Evolutionary conservation across 1,139 yeast genomes (phyloP).

Genomic region (Suhomyces panamericanus): DNA sequence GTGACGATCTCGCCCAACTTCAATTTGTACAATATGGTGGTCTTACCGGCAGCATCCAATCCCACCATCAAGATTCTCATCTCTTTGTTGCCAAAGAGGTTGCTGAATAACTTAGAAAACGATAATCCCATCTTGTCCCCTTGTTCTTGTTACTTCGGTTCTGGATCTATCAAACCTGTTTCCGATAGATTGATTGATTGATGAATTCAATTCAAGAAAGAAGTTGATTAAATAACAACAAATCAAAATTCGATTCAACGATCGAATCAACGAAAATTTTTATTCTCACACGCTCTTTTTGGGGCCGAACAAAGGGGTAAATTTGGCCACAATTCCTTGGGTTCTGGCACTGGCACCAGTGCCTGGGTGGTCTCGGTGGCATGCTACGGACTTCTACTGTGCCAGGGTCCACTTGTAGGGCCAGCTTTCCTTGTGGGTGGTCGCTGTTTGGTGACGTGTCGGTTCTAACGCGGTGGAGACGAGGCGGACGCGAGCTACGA

Average conservation of each 20-base stretch:
- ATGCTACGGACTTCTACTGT: no score
- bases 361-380: not conserved
- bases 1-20: slow-evolving; percentile 92
- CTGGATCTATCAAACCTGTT: slow-evolving; percentile 7
- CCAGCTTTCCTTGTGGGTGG: not conserved
- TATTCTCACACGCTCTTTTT: slow-evolving; percentile 14
- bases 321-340: not conserved
- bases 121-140: slow-evolving; percentile 70
- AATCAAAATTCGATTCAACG: slow-evolving; percentile 14
- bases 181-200: slow-evolving; percentile 12
- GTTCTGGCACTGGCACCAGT: no score
- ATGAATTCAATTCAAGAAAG: slow-evolving; percentile 11
- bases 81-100: slow-evolving; percentile 78
- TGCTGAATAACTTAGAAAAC: slow-evolving; percentile 82
- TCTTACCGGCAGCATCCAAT: slow-evolving; percentile 89
- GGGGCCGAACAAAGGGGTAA: slow-evolving; percentile 6
- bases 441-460: slow-evolving; percentile 7
- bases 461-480: not conserved
- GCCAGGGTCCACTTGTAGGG: no score
- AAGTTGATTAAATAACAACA: slow-evolving; percentile 14
- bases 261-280: slow-evolving; percentile 13
- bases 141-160: slow-evolving; percentile 5
- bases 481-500: slow-evolving; percentile 1
- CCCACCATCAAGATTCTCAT: slow-evolving; percentile 97
- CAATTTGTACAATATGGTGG: slow-evolving; percentile 85